Base-by-base conservation (phyloP, 495 filamentous ascomycete genomes). In the Podospora anserina region DNA sequence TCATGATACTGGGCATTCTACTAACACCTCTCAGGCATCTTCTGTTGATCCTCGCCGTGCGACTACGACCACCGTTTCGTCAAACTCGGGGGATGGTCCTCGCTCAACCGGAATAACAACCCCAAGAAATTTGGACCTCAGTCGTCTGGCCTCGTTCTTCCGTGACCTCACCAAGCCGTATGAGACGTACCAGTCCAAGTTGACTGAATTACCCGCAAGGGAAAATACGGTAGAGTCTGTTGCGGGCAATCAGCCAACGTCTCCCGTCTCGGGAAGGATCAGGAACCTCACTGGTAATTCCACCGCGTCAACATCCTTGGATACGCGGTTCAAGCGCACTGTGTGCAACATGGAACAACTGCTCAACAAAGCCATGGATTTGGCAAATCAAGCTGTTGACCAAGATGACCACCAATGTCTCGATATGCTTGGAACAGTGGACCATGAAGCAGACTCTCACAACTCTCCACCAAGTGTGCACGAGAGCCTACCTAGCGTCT, bases 311-410 rank as follows among this genome's bases (percentile, higher is more conserved):
- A 44, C 54, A 11, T 66, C 72, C 3, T 64, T 77, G n/a, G 76
- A 78, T 65, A 58, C 68, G 19, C 69, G 75, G 7, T 72, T 76
- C 63, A 72, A 76, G 63, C 70, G 68, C 26, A 80, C 80, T 7
- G 75, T 84, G 69, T 74, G 71, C 18, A 77, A 82, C 63, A 76
- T 86, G 32, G 84, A 86, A 63, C 69, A 75, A 57, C 76, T 86
- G 15, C 75, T 86, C 19, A 76, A 74, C 49, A 80, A 85, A 70
- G 84, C 83, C 19, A 66, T 83, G 19, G 74, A 71, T 0, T 71
- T 86, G 20, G 83, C 81, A 19, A 74, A 78, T 27, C 71, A 82
- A 64, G 78, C 72, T 60, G 75, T 73, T 16, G 72, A 77, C 18
- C 69, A 76, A 59, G 70, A 71, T 66, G 68, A 70, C 6, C 65